Percentiles rank a stretch among this genome's conserved stretches.
Conservation (phyloP, 2,329 filamentous ascomycete genomes). For the Dichotomopilus funicola region DNA sequence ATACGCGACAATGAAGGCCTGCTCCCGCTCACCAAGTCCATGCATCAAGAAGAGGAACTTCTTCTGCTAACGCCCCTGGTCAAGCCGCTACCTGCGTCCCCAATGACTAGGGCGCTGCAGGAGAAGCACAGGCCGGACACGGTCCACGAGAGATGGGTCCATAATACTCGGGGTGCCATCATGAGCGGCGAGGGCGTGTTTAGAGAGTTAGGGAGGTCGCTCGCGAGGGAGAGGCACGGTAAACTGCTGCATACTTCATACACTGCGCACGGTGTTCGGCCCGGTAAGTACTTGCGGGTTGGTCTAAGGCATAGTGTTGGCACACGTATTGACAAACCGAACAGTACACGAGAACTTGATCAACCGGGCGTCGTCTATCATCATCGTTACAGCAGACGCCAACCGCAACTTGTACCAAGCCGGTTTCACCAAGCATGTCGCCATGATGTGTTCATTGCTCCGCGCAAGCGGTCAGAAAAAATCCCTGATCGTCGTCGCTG, state of each 20-base stretch:
- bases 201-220: conserved; percentile 74
- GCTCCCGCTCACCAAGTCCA: conserved; percentile 71
- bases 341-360: conserved; percentile 84
- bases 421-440: conserved; percentile 91
- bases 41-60: conserved; percentile 83
- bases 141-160: conserved; percentile 50
- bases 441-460: conserved; percentile 88
- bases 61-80: conserved; percentile 82
- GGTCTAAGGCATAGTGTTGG: conserved; percentile 2
- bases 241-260: conserved; percentile 92
- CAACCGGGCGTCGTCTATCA: conserved; percentile 77
- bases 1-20: conserved; percentile 83
- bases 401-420: conserved; percentile 91
- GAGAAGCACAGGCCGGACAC: conserved; percentile 41
- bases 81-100: conserved; percentile 85
- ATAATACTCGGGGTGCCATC: conserved; percentile 55
- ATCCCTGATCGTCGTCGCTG: conserved; percentile 81
- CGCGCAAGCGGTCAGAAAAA: conserved; percentile 74
- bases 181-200: conserved; percentile 95
- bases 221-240: conserved; percentile 80
- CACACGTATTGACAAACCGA: not conserved
- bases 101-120: conserved; percentile 65
- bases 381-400: conserved; percentile 88
- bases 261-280: conserved; percentile 84
- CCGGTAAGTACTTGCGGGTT: conserved; percentile 38